phyloP scores from a whole-genome alignment of 1,284 basidiomycete genomes.

The Malassezia pachydermatis region DNA sequence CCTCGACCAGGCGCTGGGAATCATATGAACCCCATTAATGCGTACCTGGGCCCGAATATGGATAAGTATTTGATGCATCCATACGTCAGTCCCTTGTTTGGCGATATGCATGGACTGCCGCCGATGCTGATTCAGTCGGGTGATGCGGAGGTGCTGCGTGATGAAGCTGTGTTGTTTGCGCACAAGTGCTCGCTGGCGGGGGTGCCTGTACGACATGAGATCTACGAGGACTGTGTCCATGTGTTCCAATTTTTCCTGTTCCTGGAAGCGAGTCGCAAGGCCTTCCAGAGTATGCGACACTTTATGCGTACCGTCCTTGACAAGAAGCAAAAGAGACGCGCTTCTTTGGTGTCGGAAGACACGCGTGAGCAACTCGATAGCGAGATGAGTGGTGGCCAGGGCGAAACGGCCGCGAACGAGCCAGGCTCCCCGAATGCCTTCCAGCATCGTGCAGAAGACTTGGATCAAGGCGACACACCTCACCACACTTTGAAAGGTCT shows the following conservation, averaged over 20 bases:
- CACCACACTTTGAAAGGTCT: conserved; percentile 1
- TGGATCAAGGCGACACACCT: conserved; percentile 16
- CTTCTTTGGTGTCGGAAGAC: conserved; percentile 57
- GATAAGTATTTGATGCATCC: conserved; percentile 85
- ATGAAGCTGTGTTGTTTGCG: conserved; percentile 83
- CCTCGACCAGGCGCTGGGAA: conserved; percentile 57
- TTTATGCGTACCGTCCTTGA: conserved; percentile 47
- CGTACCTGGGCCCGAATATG: conserved; percentile 74
- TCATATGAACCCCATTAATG: conserved; percentile 81
- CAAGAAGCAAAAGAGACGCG: conserved; percentile 27
- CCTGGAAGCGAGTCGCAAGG: conserved; percentile 45
- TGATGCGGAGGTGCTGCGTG: conserved; percentile 83
- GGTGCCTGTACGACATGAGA: conserved; percentile 76
- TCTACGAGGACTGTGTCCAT: conserved; percentile 73
- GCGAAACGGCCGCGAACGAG: conserved; percentile 18
- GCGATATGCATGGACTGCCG: conserved; percentile 73
- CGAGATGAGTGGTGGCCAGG: conserved; percentile 28
- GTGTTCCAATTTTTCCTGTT: conserved; percentile 48
- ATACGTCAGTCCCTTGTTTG: conserved; percentile 81
- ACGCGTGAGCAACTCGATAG: conserved; percentile 43
- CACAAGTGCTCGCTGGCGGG: conserved; percentile 84
- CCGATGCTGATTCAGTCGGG: conserved; percentile 86
- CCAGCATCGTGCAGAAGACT: conserved; percentile 15
- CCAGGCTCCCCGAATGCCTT: conserved; percentile 2
- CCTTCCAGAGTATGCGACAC: conserved; percentile 44